Conservation (phyloP, 257 asterid species). For the Euphrasia confusa region DNA sequence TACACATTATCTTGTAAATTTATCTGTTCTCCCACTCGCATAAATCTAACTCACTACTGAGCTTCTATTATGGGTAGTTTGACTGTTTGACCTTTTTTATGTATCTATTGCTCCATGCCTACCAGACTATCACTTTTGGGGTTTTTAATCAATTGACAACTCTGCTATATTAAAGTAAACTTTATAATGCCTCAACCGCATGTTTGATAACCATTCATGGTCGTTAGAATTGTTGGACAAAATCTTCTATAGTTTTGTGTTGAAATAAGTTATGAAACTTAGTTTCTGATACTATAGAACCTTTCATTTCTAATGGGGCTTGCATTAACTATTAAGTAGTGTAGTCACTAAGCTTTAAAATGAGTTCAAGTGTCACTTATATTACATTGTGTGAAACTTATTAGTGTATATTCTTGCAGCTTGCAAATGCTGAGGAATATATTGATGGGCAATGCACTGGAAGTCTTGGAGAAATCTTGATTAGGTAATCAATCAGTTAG, state of each 20-base stretch:
- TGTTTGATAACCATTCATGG: neutral
- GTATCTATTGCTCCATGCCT: neutral
- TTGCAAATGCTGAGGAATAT: conserved; percentile 90
- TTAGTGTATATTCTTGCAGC: conserved; percentile 31
- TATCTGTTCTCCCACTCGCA: neutral
- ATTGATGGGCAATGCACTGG: conserved; percentile 85
- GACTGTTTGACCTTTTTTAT: too few species aligned
- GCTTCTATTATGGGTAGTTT: too few species aligned
- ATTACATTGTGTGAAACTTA: neutral
- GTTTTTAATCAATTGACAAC: neutral
- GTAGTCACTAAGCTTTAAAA: neutral
- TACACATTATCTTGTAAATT: too few species aligned
- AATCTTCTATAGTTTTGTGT: neutral
- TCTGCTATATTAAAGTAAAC: neutral
- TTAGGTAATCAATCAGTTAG: conserved; percentile 35
- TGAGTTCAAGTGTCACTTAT: neutral
- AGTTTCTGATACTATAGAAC: neutral
- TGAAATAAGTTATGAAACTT: neutral
- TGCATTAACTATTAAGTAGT: too few species aligned
- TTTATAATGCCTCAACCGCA: neutral
- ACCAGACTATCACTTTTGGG: neutral
- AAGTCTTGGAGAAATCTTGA: conserved; percentile 86
- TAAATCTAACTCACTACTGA: too few species aligned
- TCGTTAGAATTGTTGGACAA: neutral
- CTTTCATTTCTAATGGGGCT: neutral